A percentile compares a stretch with the other conserved stretches of the same genome.
Evolutionary conservation across 805 yeast species (phyloP).

Genomic region (Sungouiella thailandica): DNA sequence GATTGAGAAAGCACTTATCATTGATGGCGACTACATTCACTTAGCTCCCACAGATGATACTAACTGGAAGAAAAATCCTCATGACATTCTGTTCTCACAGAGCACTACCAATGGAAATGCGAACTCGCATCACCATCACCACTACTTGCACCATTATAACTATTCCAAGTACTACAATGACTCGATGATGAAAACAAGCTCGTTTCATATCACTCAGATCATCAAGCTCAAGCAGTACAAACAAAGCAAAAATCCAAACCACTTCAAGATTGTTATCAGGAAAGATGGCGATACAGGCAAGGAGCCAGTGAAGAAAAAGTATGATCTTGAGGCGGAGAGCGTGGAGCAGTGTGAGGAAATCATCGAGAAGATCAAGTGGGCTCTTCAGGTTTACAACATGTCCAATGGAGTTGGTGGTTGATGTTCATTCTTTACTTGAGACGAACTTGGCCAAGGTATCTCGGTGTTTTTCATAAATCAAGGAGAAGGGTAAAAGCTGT

Average conservation of each 20-base stretch:
- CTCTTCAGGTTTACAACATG: conserved; percentile 51
- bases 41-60: conserved; percentile 81
- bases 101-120: conserved; percentile 12
- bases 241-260: conserved; percentile 56
- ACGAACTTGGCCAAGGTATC: no score
- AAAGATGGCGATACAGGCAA: conserved; percentile 30
- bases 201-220: conserved; percentile 80
- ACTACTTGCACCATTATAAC: conserved; percentile 35
- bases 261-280: conserved; percentile 72
- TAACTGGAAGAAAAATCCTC: conserved; percentile 31
- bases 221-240: conserved; percentile 69
- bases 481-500: no score
- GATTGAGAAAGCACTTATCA: conserved; percentile 76
- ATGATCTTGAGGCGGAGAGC: conserved; percentile 76
- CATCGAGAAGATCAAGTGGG: conserved; percentile 59
- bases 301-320: conserved; percentile 68
- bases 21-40: conserved; percentile 93
- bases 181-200: conserved; percentile 75
- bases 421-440: neutral
- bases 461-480: no score
- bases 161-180: conserved; percentile 47
- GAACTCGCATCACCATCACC: conserved; percentile 23
- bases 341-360: conserved; percentile 65
- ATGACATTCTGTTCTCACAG: conserved; percentile 28
- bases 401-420: conserved; percentile 1